phyloP scores from a whole-genome alignment of 345 rosid species.

The Psidium friedrichsthalianum region DNA sequence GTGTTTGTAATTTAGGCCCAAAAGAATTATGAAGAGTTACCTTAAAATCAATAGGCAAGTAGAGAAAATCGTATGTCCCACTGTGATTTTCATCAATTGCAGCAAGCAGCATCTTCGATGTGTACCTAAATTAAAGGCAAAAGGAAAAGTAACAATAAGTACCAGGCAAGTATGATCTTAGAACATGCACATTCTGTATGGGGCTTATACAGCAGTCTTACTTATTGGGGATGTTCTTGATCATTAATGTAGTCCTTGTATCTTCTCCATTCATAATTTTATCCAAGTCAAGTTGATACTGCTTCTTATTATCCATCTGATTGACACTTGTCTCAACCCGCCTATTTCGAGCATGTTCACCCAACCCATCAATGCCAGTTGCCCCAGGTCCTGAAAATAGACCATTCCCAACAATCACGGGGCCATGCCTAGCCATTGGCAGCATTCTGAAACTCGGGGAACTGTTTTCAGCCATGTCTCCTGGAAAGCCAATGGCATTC shows the following conservation, averaged over 20 bases:
- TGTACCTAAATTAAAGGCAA: constrained; percentile 44
- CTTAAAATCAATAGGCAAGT: constrained; percentile 92
- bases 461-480: constrained; percentile 38
- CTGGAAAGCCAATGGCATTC: constrained; percentile 37
- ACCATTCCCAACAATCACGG: constrained; percentile 37
- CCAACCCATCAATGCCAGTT: constrained; percentile 31
- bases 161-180: background rate
- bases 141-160: constrained; percentile 2
- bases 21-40: constrained; percentile 11
- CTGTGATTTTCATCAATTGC: constrained; percentile 79
- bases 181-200: background rate
- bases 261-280: constrained; percentile 72
- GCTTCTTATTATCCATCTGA: constrained; percentile 57
- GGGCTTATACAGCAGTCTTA: constrained; percentile 17
- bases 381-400: constrained; percentile 37
- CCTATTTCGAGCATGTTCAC: constrained; percentile 35
- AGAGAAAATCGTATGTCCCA: constrained; percentile 85
- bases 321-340: constrained; percentile 33
- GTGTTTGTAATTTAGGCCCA: background rate
- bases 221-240: constrained; percentile 96
- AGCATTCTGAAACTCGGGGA: constrained; percentile 47
- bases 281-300: constrained; percentile 80
- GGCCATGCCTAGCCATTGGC: constrained; percentile 38
- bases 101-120: constrained; percentile 91
- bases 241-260: constrained; percentile 78